These are phyloP conservation scores for Steccherinum ochraceum DNA, from an alignment of 768 basidiomycete genomes.

Conservation along the genomic window DNA sequence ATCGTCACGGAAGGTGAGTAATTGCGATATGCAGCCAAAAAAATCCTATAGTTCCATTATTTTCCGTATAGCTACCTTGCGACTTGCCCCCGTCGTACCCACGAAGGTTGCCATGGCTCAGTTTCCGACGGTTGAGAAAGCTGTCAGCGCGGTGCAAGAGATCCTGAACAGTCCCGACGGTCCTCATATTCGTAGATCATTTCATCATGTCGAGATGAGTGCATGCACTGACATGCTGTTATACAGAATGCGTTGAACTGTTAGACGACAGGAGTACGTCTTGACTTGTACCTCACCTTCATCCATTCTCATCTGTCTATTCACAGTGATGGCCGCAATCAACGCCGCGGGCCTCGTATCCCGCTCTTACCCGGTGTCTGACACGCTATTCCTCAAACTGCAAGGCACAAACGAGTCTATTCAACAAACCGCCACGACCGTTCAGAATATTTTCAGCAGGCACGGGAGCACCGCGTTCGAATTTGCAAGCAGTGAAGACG, in stretches of 20 bases:
- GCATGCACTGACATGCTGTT: background rate
- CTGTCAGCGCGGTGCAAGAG: slow-evolving; percentile 77
- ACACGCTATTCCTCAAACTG: slow-evolving; percentile 87
- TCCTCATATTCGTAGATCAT: slow-evolving; percentile 56
- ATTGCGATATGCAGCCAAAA: background rate
- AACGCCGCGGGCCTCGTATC: slow-evolving; percentile 59
- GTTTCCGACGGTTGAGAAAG: slow-evolving; percentile 71
- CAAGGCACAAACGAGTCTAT: slow-evolving; percentile 66
- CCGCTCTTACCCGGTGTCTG: slow-evolving; percentile 56
- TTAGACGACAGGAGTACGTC: slow-evolving; percentile 66
- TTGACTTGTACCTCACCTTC: background rate
- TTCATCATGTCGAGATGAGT: background rate
- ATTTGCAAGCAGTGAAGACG: slow-evolving; percentile 68
- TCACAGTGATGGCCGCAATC: slow-evolving; percentile 70
- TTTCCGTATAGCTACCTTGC: slow-evolving; percentile 56
- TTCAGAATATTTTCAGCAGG: slow-evolving; percentile 55
- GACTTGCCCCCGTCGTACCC: slow-evolving; percentile 74
- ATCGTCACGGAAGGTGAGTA: slow-evolving; percentile 72
- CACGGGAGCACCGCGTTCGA: slow-evolving; percentile 68
- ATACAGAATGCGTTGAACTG: slow-evolving; percentile 79
- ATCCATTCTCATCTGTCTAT: background rate
- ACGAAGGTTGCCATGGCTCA: slow-evolving; percentile 85
- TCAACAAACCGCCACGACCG: slow-evolving; percentile 47
- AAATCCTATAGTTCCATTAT: background rate
- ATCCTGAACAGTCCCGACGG: slow-evolving; percentile 66